Evolutionary conservation across 768 basidiomycete genomes (phyloP).

Genomic region (Postia placenta): DNA sequence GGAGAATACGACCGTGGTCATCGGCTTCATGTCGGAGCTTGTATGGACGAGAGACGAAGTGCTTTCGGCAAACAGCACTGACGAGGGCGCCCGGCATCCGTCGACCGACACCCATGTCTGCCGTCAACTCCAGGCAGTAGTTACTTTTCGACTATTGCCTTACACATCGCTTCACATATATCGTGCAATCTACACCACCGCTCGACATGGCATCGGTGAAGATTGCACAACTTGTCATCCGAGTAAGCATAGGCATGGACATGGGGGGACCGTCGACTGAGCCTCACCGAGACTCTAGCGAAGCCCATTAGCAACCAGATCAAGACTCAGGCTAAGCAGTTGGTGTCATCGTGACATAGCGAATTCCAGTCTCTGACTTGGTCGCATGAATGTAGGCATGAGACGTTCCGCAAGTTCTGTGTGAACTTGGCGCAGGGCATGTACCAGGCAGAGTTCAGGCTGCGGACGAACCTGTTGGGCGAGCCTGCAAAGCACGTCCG

Average conservation of each 20-base stretch:
- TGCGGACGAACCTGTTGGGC: conserved; percentile 73
- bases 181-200: no score
- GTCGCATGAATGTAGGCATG: conserved; percentile 43
- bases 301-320: conserved; percentile 71
- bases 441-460: conserved; percentile 65
- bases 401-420: conserved; percentile 64
- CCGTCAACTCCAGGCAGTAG: no score
- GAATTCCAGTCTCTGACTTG: no score
- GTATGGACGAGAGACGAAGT: no score
- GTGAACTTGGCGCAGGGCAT: conserved; percentile 70
- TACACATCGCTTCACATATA: no score
- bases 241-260: conserved; percentile 39
- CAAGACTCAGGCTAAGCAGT: conserved; percentile 72
- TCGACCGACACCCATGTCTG: no score
- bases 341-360: no score
- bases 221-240: conserved; percentile 66
- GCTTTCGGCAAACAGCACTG: no score
- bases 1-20: no score
- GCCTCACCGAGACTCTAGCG: conserved; percentile 58
- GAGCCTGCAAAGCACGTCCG: conserved; percentile 68
- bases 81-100: no score
- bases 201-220: conserved; percentile 74
- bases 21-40: no score
- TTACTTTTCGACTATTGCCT: no score
- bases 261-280: conserved; percentile 6